phyloP scores from a whole-genome alignment of 805 yeast genomes.

The Myxozyma sirexii region DNA sequence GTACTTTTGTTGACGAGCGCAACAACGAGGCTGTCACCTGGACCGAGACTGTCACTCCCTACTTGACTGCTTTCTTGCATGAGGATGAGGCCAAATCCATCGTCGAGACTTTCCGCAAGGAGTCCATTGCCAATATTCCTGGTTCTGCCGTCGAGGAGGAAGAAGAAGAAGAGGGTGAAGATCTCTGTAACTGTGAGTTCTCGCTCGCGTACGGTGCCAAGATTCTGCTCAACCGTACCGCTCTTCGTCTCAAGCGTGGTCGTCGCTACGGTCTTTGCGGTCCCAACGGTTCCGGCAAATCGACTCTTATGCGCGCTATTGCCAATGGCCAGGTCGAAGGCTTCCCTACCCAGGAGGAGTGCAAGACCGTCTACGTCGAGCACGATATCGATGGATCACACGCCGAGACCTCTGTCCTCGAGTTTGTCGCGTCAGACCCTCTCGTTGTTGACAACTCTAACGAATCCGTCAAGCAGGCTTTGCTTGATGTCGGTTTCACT shows the following conservation, averaged over 20 bases:
- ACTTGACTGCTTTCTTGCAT: slow-evolving; percentile 94
- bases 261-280: slow-evolving; percentile 99
- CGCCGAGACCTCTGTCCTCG: slow-evolving; percentile 92
- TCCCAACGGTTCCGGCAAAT: slow-evolving; percentile 99
- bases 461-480: slow-evolving; percentile 72
- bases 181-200: slow-evolving; percentile 99
- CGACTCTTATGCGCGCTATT: slow-evolving; percentile 96
- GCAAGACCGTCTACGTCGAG: slow-evolving; percentile 99
- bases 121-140: slow-evolving; percentile 98
- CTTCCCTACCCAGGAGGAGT: slow-evolving; percentile 99
- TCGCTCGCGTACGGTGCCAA: slow-evolving; percentile 99
- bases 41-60: slow-evolving; percentile 86
- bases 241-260: slow-evolving; percentile 97
- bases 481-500: slow-evolving; percentile 88
- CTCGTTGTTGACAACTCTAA: slow-evolving; percentile 66
- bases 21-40: slow-evolving; percentile 88
- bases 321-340: slow-evolving; percentile 99
- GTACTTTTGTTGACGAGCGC: slow-evolving; percentile 99
- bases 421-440: slow-evolving; percentile 87
- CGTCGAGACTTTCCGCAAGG: slow-evolving; percentile 92
- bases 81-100: slow-evolving; percentile 86
- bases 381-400: slow-evolving; percentile 99
- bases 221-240: slow-evolving; percentile 99
- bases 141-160: slow-evolving; percentile 84
- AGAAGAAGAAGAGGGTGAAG: slow-evolving; percentile 99